Conservation (phyloP, 2,329 filamentous ascomycete genomes). For the Microcera coccophila region DNA sequence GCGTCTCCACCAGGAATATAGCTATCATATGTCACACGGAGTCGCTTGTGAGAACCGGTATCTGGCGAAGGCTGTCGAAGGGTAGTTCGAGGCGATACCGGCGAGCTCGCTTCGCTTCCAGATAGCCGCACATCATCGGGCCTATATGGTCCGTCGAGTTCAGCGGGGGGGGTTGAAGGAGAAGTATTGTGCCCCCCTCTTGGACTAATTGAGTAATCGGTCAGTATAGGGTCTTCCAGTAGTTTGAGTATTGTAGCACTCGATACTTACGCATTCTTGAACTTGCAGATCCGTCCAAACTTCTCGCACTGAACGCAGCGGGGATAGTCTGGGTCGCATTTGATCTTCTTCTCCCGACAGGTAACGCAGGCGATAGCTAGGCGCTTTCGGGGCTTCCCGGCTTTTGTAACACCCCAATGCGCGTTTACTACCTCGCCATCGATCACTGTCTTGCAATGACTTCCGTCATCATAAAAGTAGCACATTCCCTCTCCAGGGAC, state of each 20-base stretch:
- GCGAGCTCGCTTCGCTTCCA: conserved; percentile 44
- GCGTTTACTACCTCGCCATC: conserved; percentile 86
- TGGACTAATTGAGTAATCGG: conserved; percentile 38
- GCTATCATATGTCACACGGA: conserved; percentile 45
- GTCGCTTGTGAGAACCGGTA: conserved; percentile 44
- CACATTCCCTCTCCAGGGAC: conserved; percentile 76
- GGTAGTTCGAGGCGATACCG: conserved; percentile 45
- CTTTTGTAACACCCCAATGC: conserved; percentile 91
- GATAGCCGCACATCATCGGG: conserved; percentile 37
- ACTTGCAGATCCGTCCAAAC: conserved; percentile 79
- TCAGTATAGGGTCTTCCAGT: background rate
- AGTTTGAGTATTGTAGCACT: conserved; percentile 6
- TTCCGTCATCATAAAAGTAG: conserved; percentile 83
- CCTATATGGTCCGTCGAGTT: conserved; percentile 41
- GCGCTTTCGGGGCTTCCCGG: conserved; percentile 86
- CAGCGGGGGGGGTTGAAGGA: conserved; percentile 49
- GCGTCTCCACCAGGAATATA: conserved; percentile 38
- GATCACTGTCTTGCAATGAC: conserved; percentile 76
- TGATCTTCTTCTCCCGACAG: conserved; percentile 96
- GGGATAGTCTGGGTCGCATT: conserved; percentile 83
- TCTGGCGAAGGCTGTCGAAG: conserved; percentile 33
- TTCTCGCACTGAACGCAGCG: conserved; percentile 92
- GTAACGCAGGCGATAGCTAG: conserved; percentile 90
- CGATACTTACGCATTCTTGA: conserved; percentile 75
- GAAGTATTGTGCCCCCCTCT: conserved; percentile 57